Evolutionary conservation across 164 flowering plant genomes (phyloP).

Genomic region (Tetrastigma voinierianum): DNA sequence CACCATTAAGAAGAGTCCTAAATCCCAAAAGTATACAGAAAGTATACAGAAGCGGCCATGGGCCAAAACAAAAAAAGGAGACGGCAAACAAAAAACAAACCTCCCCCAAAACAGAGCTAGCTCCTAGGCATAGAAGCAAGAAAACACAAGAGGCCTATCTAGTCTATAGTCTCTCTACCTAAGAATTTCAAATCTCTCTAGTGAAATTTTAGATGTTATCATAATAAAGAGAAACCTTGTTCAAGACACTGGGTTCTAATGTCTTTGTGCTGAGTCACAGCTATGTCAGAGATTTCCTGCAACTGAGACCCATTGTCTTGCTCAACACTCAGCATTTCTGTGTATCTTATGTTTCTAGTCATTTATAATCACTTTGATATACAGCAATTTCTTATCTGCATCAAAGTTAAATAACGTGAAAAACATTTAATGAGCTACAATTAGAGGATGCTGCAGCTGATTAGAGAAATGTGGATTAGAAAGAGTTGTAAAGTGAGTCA

Average conservation of each 20-base stretch:
- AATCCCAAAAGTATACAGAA: no score
- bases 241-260: slow-evolving; percentile 61
- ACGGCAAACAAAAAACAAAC: no score
- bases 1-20: no score
- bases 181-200: no score
- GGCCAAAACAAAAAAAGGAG: no score
- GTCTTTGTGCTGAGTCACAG: slow-evolving; percentile 67
- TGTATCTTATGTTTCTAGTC: slow-evolving; percentile 67
- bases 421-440: background rate
- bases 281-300: slow-evolving; percentile 66
- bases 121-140: no score
- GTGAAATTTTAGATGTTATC: slow-evolving; percentile 1
- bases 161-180: no score
- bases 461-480: background rate
- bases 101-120: no score
- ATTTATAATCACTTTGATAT: slow-evolving; percentile 96
- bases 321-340: slow-evolving; percentile 59
- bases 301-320: slow-evolving; percentile 70
- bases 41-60: no score
- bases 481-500: slow-evolving; percentile 16
- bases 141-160: no score
- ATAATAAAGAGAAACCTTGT: slow-evolving; percentile 60
- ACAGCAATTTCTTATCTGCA: slow-evolving; percentile 81
- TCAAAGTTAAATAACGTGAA: slow-evolving; percentile 24
- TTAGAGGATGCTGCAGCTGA: background rate